Conservation (phyloP, 805 yeast species). For the Saturnispora mendoncae region DNA sequence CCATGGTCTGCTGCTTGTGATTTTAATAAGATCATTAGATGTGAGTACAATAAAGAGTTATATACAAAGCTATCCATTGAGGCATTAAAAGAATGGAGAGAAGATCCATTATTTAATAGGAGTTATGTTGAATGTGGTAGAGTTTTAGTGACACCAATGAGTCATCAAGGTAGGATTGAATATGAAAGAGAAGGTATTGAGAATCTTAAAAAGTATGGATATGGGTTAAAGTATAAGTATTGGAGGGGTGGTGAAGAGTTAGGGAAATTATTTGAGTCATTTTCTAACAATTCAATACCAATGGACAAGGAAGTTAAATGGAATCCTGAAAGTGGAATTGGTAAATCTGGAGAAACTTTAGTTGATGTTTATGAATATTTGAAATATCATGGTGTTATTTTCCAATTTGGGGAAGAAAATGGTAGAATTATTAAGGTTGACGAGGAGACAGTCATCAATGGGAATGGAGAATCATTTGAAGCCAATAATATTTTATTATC, state of each 20-base stretch:
- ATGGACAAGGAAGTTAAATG: slow-evolving; percentile 17
- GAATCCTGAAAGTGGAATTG: slow-evolving; percentile 37
- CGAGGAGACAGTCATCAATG: slow-evolving; percentile 6
- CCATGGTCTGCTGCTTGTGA: slow-evolving; percentile 40
- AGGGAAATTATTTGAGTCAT: slow-evolving; percentile 10
- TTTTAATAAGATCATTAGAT: slow-evolving; percentile 38
- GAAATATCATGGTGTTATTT: slow-evolving; percentile 25
- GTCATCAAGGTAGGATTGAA: slow-evolving; percentile 27
- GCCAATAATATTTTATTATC: slow-evolving; percentile 27
- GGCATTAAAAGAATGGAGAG: slow-evolving; percentile 33
- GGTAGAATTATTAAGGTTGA: slow-evolving; percentile 13
- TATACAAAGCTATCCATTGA: slow-evolving; percentile 37
- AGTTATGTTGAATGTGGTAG: slow-evolving; percentile 35
- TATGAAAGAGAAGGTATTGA: slow-evolving; percentile 31
- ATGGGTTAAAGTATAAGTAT: slow-evolving; percentile 23
- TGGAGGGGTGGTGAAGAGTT: slow-evolving; percentile 26
- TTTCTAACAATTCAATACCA: slow-evolving; percentile 13
- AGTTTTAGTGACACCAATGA: slow-evolving; percentile 28
- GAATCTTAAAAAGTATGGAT: slow-evolving; percentile 21
- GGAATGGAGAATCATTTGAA: slow-evolving; percentile 19
- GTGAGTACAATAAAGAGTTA: slow-evolving; percentile 35
- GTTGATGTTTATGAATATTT: slow-evolving; percentile 23
- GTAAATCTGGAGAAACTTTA: slow-evolving; percentile 32
- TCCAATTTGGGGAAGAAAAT: slow-evolving; percentile 27
- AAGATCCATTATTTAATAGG: slow-evolving; percentile 25